Evolutionary conservation across 228 moss, liverwort and hornwort species (phyloP).

Genomic region (Sphagnum fallax): DNA sequence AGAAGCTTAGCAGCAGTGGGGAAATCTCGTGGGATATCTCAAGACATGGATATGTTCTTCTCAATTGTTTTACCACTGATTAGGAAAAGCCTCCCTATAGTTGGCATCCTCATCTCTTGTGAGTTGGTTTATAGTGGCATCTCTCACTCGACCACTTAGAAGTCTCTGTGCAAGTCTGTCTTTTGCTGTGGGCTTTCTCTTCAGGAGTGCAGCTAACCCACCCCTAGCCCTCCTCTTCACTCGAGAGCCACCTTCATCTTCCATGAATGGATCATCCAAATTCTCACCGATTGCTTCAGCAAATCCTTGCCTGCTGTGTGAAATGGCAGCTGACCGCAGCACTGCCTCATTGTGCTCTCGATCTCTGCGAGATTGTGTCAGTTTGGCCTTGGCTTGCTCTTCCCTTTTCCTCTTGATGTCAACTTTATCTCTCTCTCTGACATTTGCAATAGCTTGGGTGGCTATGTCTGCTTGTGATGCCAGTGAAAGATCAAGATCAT

Average conservation of each 20-base stretch:
- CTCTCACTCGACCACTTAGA: conserved; percentile 73
- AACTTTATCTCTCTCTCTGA: conserved; percentile 54
- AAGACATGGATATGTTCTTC: not conserved
- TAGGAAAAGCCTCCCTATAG: conserved; percentile 79
- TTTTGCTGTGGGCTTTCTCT: conserved; percentile 72
- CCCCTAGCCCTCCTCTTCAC: conserved; percentile 54
- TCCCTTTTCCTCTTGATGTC: conserved; percentile 45
- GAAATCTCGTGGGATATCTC: too few relatives aligned
- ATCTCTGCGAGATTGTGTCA: conserved; percentile 51
- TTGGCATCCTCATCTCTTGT: conserved; percentile 70
- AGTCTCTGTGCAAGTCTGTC: conserved; percentile 81
- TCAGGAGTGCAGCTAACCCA: conserved; percentile 65
- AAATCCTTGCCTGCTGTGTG: conserved; percentile 37
- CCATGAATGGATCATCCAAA: conserved; percentile 13
- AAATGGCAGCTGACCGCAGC: conserved; percentile 61
- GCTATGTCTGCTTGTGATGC: conserved; percentile 33
- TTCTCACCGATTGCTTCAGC: conserved; percentile 30
- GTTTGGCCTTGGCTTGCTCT: conserved; percentile 30
- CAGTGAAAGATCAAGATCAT: conserved; percentile 3
- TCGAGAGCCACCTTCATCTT: conserved; percentile 12
- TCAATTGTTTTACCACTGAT: conserved; percentile 48
- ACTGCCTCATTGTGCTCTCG: conserved; percentile 83
- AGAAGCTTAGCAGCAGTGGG: too few relatives aligned
- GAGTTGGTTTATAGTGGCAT: conserved; percentile 56
- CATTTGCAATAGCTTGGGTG: conserved; percentile 65